These are phyloP conservation scores for Crithidia bombi DNA, from an alignment of 208 protist species.

Conservation along the genomic window DNA sequence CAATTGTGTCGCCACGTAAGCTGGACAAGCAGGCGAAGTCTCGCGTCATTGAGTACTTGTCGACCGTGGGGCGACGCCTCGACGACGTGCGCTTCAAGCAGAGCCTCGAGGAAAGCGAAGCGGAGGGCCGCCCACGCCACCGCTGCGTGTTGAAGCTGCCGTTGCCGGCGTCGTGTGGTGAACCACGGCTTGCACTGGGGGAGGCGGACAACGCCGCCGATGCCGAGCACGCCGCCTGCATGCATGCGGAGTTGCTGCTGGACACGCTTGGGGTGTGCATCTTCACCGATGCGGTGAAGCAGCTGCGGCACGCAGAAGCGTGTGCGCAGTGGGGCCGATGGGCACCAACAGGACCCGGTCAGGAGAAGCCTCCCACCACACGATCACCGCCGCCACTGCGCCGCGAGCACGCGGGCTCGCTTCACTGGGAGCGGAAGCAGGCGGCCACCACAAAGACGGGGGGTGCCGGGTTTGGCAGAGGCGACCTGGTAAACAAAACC, in stretches of 20 bases:
- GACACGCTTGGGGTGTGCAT: conserved; percentile 85
- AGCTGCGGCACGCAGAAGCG: conserved; percentile 62
- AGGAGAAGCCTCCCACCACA: conserved; percentile 44
- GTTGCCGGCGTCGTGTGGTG: conserved; percentile 69
- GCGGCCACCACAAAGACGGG: conserved; percentile 2
- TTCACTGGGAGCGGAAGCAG: conserved; percentile 66
- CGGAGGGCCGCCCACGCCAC: conserved; percentile 32
- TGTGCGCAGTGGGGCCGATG: conserved; percentile 68
- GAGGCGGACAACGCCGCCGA: conserved; percentile 61
- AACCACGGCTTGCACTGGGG: conserved; percentile 75
- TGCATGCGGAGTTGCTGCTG: conserved; percentile 92
- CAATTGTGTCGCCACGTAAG: conserved; percentile 25
- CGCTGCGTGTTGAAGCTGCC: conserved; percentile 67
- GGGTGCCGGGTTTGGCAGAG: background rate
- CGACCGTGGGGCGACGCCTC: conserved; percentile 65
- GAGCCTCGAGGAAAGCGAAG: conserved; percentile 50
- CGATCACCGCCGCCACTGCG: conserved; percentile 79
- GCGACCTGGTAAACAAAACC: background rate
- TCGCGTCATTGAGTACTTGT: conserved; percentile 71
- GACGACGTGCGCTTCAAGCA: conserved; percentile 68
- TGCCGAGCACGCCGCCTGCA: conserved; percentile 78
- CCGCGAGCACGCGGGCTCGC: conserved; percentile 58
- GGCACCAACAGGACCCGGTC: conserved; percentile 36
- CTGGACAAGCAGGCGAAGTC: conserved; percentile 56
- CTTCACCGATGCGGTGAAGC: conserved; percentile 56